Base-by-base conservation (phyloP, 1,284 basidiomycete species). In the Rhizoctonia solani region DNA sequence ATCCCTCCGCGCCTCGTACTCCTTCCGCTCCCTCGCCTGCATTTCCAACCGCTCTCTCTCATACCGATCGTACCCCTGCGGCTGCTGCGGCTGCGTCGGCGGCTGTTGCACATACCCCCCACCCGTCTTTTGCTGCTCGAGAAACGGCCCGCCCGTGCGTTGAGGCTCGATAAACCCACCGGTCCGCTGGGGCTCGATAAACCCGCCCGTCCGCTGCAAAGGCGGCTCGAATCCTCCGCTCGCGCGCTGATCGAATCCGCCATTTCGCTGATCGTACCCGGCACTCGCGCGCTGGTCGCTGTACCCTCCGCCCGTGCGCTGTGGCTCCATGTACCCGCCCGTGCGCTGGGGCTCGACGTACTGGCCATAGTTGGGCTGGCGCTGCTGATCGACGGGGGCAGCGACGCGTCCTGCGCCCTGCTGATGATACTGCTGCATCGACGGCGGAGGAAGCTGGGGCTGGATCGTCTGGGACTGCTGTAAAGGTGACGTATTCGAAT, bases 371-470 rank as follows among this genome's bases (percentile, higher is more conserved):
- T 8, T 16, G 37, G 16, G 9, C 37, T 8, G 8, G 37, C 37
- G 37, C 8, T 39, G 8, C 37, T 39, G 37, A 8, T 39, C 37
- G 37, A 8, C 37, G 16, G 37, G 37, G 8, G n/a, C n/a, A n/a
- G n/a, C n/a, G n/a, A n/a, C n/a, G n/a, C n/a, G n/a, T n/a, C n/a
- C n/a, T n/a, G 27, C 29, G 46, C 46, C 47, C 32, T 61, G 58
- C 32, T 52, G 58, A 14, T 52, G 58, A 29, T 61, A 52, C n/a
- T 61, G 58, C 32, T 61, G 58, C 58, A 61, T 61, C 1, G 58
- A 61, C 13, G 58, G 58, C 2, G 58, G 58, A 2, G 58, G 58
- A 27, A 61, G 47, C 11, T 44, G 58, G 1, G 19, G 32, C 30
- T 49, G 58, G 29, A 52, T 34, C 16, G 58, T 11, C n/a, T 61